phyloP scores from a whole-genome alignment of 2,329 filamentous ascomycete genomes.

The Apiospora saccharicola region DNA sequence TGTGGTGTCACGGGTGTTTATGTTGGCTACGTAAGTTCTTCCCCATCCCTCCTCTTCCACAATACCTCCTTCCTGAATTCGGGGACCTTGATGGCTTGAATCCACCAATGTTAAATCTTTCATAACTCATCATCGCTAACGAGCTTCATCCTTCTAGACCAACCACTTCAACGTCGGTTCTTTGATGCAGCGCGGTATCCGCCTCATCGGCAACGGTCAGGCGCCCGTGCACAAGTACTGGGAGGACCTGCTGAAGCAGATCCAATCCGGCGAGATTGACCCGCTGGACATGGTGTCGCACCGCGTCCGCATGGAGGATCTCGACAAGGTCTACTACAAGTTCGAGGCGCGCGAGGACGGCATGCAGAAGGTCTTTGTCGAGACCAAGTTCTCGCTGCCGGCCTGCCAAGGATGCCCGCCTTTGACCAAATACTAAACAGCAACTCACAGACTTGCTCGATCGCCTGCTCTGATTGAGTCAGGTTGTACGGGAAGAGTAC shows the following conservation, averaged over 20 bases:
- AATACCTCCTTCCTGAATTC: background rate
- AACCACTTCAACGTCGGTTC: slow-evolving; percentile 87
- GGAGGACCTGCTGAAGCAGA: slow-evolving; percentile 74
- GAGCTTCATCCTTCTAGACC: slow-evolving; percentile 53
- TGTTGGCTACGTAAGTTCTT: slow-evolving; percentile 60
- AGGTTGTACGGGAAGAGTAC: background rate
- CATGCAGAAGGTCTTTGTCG: slow-evolving; percentile 82
- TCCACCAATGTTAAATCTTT: no score
- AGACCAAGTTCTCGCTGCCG: slow-evolving; percentile 64
- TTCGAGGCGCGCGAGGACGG: slow-evolving; percentile 69
- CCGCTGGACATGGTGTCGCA: slow-evolving; percentile 84
- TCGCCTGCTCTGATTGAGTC: background rate
- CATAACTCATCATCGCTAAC: no score
- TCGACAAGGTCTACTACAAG: slow-evolving; percentile 69
- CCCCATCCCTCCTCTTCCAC: background rate
- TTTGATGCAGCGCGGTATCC: slow-evolving; percentile 86
- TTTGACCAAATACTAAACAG: slow-evolving; percentile 47
- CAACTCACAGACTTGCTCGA: background rate
- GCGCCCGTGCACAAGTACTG: slow-evolving; percentile 85
- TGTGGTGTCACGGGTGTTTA: slow-evolving; percentile 80
- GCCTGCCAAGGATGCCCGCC: slow-evolving; percentile 51
- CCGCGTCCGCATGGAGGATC: slow-evolving; percentile 76
- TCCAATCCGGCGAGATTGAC: slow-evolving; percentile 74
- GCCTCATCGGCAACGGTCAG: slow-evolving; percentile 73
- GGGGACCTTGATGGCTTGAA: slow-evolving; percentile 23